phyloP scores from a whole-genome alignment of 2,329 filamentous ascomycete genomes.

The Zymoseptoria brevis region DNA sequence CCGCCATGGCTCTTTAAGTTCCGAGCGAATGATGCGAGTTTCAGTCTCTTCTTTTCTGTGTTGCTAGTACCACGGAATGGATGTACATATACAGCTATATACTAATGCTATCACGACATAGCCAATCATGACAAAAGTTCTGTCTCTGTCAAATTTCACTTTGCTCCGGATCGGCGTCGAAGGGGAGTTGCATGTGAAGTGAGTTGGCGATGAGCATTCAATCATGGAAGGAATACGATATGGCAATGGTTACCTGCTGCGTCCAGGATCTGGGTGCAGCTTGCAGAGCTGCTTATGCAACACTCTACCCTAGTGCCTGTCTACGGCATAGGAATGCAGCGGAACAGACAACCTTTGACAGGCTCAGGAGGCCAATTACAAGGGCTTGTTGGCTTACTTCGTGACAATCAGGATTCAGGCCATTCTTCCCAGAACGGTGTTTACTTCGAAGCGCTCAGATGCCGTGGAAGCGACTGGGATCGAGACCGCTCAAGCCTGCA shows the following conservation, averaged over 20 bases:
- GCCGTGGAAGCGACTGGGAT: too few species aligned
- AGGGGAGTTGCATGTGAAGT: background rate
- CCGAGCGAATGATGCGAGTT: background rate
- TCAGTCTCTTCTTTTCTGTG: background rate
- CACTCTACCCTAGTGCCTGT: too few species aligned
- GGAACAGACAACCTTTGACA: too few species aligned
- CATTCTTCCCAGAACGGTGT: too few species aligned
- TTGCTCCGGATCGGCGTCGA: background rate
- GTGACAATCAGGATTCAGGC: too few species aligned
- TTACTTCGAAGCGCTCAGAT: too few species aligned
- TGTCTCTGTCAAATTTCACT: background rate
- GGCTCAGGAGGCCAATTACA: too few species aligned
- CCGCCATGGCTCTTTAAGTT: conserved; percentile 20
- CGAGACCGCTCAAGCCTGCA: too few species aligned
- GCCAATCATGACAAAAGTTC: background rate
- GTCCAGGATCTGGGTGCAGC: too few species aligned
- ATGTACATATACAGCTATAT: background rate
- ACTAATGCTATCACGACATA: background rate
- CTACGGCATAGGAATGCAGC: too few species aligned
- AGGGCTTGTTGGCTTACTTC: too few species aligned
- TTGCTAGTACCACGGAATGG: background rate
- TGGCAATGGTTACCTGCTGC: background rate
- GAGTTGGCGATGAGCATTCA: background rate
- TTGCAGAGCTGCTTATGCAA: too few species aligned
- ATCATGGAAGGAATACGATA: background rate